phyloP scores from a whole-genome alignment of 108 stramenopile genomes.

The Cyclotella atomus region DNA sequence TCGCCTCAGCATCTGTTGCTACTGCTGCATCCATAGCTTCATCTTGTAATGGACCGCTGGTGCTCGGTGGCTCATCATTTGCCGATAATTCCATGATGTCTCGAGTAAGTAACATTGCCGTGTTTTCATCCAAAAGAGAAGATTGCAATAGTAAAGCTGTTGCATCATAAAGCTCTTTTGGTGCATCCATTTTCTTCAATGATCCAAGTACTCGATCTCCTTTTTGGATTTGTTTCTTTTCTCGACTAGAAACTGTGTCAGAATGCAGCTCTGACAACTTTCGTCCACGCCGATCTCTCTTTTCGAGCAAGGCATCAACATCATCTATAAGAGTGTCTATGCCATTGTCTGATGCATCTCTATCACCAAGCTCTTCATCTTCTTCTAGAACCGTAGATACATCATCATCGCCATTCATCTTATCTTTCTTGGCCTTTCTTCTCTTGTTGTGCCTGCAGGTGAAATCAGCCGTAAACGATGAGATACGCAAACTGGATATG shows the following conservation, averaged over 20 bases:
- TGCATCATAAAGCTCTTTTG: constrained; percentile 35
- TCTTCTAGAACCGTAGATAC: constrained; percentile 46
- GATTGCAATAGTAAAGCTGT: constrained; percentile 44
- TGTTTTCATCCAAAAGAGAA: constrained; percentile 44
- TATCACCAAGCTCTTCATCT: constrained; percentile 34
- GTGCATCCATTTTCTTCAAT: constrained; percentile 29
- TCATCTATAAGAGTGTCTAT: constrained; percentile 33
- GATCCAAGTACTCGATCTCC: constrained; percentile 14
- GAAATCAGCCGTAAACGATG: too few species aligned
- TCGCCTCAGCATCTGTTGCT: background rate
- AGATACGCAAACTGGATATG: too few species aligned
- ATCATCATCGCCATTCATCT: constrained; percentile 25
- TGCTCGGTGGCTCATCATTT: background rate
- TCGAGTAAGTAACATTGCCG: constrained; percentile 36
- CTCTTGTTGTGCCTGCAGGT: constrained; percentile 40
- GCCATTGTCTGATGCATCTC: constrained; percentile 21
- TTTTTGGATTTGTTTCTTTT: background rate
- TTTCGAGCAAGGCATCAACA: constrained; percentile 31
- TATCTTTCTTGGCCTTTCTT: constrained; percentile 8
- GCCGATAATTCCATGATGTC: constrained; percentile 40
- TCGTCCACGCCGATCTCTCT: background rate
- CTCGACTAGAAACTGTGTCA: background rate
- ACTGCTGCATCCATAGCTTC: background rate
- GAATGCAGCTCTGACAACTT: background rate
- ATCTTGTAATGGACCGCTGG: background rate